A percentile compares a stretch with the other conserved stretches of the same genome.
These are phyloP conservation scores for Pichia sp. DNA, from an alignment of 1,139 yeast genomes.

Conservation along the genomic window DNA sequence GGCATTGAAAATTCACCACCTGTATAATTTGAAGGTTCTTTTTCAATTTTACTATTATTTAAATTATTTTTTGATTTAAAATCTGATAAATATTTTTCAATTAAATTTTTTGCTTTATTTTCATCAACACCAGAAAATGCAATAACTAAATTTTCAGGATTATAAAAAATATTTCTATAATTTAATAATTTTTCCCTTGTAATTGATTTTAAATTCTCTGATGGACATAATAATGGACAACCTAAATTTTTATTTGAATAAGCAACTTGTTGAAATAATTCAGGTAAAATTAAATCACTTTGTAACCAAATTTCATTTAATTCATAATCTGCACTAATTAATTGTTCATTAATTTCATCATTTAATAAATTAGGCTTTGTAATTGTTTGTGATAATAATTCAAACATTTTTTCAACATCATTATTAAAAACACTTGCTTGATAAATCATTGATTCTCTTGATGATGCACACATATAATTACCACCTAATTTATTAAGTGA, in stretches of 20 bases:
- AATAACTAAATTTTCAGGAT: slow-evolving; percentile 77
- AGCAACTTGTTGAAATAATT: slow-evolving; percentile 78
- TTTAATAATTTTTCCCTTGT: slow-evolving; percentile 46
- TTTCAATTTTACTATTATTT: slow-evolving; percentile 25
- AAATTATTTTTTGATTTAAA: slow-evolving; percentile 36
- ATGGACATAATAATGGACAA: slow-evolving; percentile 77
- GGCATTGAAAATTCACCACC: slow-evolving; percentile 78
- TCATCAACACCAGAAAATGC: slow-evolving; percentile 87
- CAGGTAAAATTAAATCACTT: slow-evolving; percentile 86
- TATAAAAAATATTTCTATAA: slow-evolving; percentile 64
- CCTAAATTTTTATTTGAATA: slow-evolving; percentile 71
- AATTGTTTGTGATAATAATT: slow-evolving; percentile 74
- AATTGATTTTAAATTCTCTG: slow-evolving; percentile 54
- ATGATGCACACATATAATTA: slow-evolving; percentile 88
- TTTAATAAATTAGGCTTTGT: slow-evolving; percentile 60
- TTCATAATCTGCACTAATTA: slow-evolving; percentile 73
- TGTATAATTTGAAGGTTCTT: slow-evolving; percentile 53
- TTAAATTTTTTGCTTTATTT: slow-evolving; percentile 58
- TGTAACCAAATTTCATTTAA: slow-evolving; percentile 73
- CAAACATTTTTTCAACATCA: slow-evolving; percentile 80
- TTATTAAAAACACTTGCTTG: slow-evolving; percentile 90
- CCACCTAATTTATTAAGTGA: slow-evolving; percentile 81
- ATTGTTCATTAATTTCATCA: slow-evolving; percentile 69
- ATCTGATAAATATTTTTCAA: slow-evolving; percentile 58
- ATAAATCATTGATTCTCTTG: slow-evolving; percentile 85